phyloP scores from a whole-genome alignment of 2,329 filamentous ascomycete genomes.

The Pseudogymnoascus sp. region DNA sequence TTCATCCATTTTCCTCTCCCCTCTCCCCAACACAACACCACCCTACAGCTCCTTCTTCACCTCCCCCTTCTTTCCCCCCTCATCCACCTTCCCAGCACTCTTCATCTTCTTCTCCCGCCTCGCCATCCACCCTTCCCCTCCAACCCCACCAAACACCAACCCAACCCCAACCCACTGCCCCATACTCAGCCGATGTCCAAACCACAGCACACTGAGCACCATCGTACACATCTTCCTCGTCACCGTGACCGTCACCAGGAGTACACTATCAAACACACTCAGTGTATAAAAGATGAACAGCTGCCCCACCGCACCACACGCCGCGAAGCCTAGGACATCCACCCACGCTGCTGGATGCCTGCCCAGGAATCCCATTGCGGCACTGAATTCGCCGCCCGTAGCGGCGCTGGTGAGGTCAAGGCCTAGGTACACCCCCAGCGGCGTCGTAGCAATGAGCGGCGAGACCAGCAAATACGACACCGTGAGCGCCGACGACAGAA shows the following conservation, averaged over 20 bases:
- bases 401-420: slow-evolving; percentile 48
- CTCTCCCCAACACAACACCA: too few relatives aligned
- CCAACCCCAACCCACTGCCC: slow-evolving; percentile 93
- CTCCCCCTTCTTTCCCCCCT: too few relatives aligned
- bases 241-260: slow-evolving; percentile 93
- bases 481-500: slow-evolving; percentile 75
- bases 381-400: slow-evolving; percentile 64
- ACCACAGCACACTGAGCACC: slow-evolving; percentile 91
- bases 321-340: slow-evolving; percentile 83
- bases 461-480: slow-evolving; percentile 65
- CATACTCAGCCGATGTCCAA: slow-evolving; percentile 75
- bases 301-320: slow-evolving; percentile 86
- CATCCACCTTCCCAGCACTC: too few relatives aligned
- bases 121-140: slow-evolving; percentile 76
- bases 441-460: slow-evolving; percentile 68
- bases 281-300: slow-evolving; percentile 98
- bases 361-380: slow-evolving; percentile 73
- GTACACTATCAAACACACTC: slow-evolving; percentile 79
- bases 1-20: too few relatives aligned
- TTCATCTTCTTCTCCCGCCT: too few relatives aligned
- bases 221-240: slow-evolving; percentile 99
- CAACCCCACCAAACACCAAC: slow-evolving; percentile 91
- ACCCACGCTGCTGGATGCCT: slow-evolving; percentile 73
- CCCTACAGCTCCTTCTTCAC: too few relatives aligned
- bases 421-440: slow-evolving; percentile 55